phyloP scores from a whole-genome alignment of 176 grass and related monocot species.

The Bonia amplexicaulis region DNA sequence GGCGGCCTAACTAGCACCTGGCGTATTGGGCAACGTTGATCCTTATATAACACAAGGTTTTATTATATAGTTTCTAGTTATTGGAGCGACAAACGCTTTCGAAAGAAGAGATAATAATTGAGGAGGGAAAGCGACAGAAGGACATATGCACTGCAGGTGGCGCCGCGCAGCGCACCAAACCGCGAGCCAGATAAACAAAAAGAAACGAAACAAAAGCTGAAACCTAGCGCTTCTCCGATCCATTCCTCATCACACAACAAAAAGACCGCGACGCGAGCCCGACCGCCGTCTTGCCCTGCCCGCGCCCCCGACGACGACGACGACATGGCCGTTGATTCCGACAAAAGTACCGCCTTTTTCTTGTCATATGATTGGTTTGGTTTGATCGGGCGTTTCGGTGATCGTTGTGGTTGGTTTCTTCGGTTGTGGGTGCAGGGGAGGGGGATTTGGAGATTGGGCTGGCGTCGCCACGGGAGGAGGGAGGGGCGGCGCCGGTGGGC shows the following conservation, averaged over 20 bases:
- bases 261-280: slow-evolving; percentile 10
- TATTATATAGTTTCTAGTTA: background rate
- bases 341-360: slow-evolving; percentile 15
- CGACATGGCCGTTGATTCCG: slow-evolving; percentile 42
- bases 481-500: background rate
- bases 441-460: slow-evolving; percentile 44
- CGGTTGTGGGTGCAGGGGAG: slow-evolving; percentile 6
- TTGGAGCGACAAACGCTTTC: background rate
- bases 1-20: too few species aligned
- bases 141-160: slow-evolving; percentile 29
- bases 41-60: background rate
- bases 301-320: slow-evolving; percentile 11
- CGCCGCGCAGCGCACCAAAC: background rate
- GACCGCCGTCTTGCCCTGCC: slow-evolving; percentile 1
- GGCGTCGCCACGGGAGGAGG: slow-evolving; percentile 27
- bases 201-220: background rate
- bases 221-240: background rate
- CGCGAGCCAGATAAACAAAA: slow-evolving; percentile 15
- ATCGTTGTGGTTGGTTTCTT: background rate
- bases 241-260: background rate
- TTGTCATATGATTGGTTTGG: background rate
- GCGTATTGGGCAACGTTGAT: too few species aligned
- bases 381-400: background rate
- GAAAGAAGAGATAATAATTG: slow-evolving; percentile 22
- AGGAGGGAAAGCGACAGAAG: slow-evolving; percentile 35